Evolutionary conservation across 2,329 filamentous ascomycete genomes (phyloP).

Genomic region (Lachnellula subtilissima): DNA sequence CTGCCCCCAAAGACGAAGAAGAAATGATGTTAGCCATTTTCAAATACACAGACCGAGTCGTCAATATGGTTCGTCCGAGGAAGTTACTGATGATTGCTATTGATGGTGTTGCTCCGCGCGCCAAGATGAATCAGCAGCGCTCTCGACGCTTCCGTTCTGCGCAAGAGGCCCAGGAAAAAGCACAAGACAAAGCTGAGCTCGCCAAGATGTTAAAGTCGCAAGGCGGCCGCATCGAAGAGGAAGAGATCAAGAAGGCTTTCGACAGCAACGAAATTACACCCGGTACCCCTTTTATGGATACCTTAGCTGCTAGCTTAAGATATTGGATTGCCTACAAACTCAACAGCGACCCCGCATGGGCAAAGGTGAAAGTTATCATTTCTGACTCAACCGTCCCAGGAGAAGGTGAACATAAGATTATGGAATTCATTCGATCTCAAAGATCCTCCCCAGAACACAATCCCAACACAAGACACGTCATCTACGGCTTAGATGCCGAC

Average conservation of each 20-base stretch:
- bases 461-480: slow-evolving; percentile 95
- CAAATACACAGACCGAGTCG: slow-evolving; percentile 95
- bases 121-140: slow-evolving; percentile 99
- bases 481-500: slow-evolving; percentile 96
- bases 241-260: slow-evolving; percentile 81
- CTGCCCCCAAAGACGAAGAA: slow-evolving; percentile 87
- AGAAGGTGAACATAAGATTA: slow-evolving; percentile 99
- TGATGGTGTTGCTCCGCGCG: slow-evolving; percentile 93
- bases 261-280: slow-evolving; percentile 86
- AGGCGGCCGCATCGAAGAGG: slow-evolving; percentile 57
- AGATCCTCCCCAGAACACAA: slow-evolving; percentile 85
- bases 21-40: slow-evolving; percentile 99
- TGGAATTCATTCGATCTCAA: slow-evolving; percentile 95
- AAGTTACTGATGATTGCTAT: slow-evolving; percentile 98
- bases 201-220: slow-evolving; percentile 79
- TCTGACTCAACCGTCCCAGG: slow-evolving; percentile 97
- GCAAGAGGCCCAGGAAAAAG: slow-evolving; percentile 91
- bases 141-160: slow-evolving; percentile 92
- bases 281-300: slow-evolving; percentile 98
- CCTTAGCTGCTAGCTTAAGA: slow-evolving; percentile 79
- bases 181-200: slow-evolving; percentile 83
- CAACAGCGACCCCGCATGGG: slow-evolving; percentile 94
- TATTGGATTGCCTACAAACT: slow-evolving; percentile 99
- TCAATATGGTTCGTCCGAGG: slow-evolving; percentile 96
- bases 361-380: slow-evolving; percentile 93